phyloP scores from a whole-genome alignment of 2,329 filamentous ascomycete species.

The Cryphonectria radicalis region DNA sequence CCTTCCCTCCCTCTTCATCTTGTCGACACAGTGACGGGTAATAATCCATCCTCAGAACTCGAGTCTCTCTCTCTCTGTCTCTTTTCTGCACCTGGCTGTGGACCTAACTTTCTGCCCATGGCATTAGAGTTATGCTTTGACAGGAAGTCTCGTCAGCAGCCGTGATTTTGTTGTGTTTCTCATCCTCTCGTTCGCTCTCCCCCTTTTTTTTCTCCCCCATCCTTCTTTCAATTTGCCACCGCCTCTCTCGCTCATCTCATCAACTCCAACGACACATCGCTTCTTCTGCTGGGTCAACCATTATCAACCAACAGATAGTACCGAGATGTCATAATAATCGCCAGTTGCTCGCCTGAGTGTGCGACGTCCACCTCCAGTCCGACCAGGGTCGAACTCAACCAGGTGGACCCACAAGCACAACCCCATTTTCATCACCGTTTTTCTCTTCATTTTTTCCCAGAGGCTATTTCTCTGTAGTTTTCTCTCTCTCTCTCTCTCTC shows the following conservation, averaged over 20 bases:
- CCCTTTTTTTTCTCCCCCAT: constrained; percentile 1
- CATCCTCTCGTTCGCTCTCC: neutral
- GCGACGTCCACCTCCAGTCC: constrained; percentile 18
- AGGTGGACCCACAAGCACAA: constrained; percentile 17
- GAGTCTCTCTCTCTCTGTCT: neutral
- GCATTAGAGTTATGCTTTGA: constrained; percentile 7
- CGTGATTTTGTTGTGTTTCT: neutral
- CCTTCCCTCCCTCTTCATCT: neutral
- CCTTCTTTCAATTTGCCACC: neutral
- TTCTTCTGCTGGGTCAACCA: constrained; percentile 12
- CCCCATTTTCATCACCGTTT: neutral
- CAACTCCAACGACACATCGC: neutral
- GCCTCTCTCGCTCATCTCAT: neutral
- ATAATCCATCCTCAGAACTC: neutral
- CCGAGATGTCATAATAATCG: constrained; percentile 25
- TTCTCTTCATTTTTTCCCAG: constrained; percentile 10
- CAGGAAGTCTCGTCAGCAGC: constrained; percentile 4
- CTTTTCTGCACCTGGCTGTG: neutral
- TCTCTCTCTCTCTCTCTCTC: neutral
- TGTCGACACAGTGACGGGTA: neutral
- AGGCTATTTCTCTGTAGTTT: constrained; percentile 1
- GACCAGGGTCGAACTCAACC: constrained; percentile 15
- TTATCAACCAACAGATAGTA: constrained; percentile 6
- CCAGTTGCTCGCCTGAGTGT: constrained; percentile 25
- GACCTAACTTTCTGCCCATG: neutral